These are phyloP conservation scores for Ciborinia camelliae DNA, from an alignment of 2,329 filamentous ascomycete genomes.

Conservation along the genomic window DNA sequence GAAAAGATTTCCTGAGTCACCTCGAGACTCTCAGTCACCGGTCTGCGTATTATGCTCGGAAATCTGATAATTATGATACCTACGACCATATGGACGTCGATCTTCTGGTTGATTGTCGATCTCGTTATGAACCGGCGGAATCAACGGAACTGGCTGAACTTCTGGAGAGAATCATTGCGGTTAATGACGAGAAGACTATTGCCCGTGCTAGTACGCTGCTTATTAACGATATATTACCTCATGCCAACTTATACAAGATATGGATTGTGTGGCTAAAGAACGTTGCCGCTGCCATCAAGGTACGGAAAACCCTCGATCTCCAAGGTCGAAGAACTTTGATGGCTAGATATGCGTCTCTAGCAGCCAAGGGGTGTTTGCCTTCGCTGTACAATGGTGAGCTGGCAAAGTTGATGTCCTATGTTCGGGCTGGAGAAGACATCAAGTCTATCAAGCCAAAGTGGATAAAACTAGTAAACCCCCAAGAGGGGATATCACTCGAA, in stretches of 20 bases:
- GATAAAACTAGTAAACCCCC: neutral
- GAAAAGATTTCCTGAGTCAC: neutral
- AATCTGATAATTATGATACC: neutral
- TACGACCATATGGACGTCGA: neutral
- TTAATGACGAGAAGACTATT: neutral
- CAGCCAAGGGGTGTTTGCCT: neutral
- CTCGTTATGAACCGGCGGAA: neutral
- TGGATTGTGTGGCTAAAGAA: slow-evolving; percentile 15
- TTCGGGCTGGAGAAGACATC: neutral
- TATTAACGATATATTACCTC: neutral
- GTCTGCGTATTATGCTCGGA: neutral
- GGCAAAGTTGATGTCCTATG: neutral
- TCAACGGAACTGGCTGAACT: neutral
- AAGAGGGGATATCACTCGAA: neutral
- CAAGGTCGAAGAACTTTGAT: neutral
- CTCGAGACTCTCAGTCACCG: neutral
- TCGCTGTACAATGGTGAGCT: slow-evolving; percentile 3
- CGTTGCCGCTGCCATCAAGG: neutral
- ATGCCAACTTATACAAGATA: neutral
- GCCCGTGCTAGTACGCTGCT: neutral
- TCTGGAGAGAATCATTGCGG: neutral
- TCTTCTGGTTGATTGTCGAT: neutral
- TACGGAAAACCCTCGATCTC: neutral
- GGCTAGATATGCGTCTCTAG: neutral
- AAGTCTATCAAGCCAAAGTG: neutral